Evolutionary conservation across 768 basidiomycete genomes (phyloP).

Genomic region (Amanita inopinata): DNA sequence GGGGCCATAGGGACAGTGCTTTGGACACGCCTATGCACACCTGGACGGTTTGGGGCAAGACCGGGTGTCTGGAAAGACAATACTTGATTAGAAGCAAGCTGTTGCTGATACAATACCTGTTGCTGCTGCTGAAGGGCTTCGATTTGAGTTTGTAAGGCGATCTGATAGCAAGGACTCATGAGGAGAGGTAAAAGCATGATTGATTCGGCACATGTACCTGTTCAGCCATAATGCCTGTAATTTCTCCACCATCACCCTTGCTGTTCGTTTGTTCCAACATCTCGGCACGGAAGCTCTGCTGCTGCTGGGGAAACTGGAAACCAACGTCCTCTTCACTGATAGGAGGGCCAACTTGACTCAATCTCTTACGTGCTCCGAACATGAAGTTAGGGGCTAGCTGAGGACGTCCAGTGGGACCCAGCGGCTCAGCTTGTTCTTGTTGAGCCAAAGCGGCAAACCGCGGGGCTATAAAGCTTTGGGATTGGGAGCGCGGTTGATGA

Average conservation of each 20-base stretch:
- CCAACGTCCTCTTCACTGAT: conserved; percentile 75
- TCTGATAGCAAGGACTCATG: conserved; percentile 30
- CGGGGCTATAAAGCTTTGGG: conserved; percentile 81
- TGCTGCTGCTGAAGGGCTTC: conserved; percentile 87
- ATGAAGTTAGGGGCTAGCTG: conserved; percentile 88
- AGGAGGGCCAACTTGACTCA: conserved; percentile 54
- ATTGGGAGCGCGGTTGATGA: conserved; percentile 67
- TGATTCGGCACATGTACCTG: conserved; percentile 71
- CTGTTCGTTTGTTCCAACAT: conserved; percentile 32
- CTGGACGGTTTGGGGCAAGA: conserved; percentile 48
- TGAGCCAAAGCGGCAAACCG: conserved; percentile 78
- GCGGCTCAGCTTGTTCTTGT: conserved; percentile 52
- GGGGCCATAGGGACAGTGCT: conserved; percentile 64
- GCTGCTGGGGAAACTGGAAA: conserved; percentile 76
- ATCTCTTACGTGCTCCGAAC: conserved; percentile 66
- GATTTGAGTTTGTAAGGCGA: conserved; percentile 85
- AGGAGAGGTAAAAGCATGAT: neutral
- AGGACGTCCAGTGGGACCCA: conserved; percentile 73
- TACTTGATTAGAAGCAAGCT: conserved; percentile 81
- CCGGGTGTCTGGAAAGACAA: conserved; percentile 73
- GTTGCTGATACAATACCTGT: conserved; percentile 82
- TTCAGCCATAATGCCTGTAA: conserved; percentile 89
- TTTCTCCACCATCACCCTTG: conserved; percentile 62
- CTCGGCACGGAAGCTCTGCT: conserved; percentile 25
- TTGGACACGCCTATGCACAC: conserved; percentile 73